Evolutionary conservation across 1,284 basidiomycete genomes (phyloP).

Genomic region (Trichosporon sp.): DNA sequence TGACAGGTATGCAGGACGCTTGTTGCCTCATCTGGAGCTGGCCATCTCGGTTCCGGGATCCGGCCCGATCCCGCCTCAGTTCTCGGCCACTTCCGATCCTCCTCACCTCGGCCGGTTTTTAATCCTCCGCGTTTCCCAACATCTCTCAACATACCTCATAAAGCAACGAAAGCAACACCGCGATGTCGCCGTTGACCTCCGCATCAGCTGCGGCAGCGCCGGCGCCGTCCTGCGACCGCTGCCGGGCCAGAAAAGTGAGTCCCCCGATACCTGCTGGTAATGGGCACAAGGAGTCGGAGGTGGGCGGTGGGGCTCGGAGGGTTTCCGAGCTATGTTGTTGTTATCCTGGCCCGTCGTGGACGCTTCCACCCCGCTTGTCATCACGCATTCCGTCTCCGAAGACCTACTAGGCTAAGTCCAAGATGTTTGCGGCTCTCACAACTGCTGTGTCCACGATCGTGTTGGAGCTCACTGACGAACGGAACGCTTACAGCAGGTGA

Average conservation of each 20-base stretch:
- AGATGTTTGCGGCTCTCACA: too few species aligned
- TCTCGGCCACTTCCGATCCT: neutral
- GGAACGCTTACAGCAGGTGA: neutral
- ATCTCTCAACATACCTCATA: neutral
- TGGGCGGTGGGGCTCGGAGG: neutral
- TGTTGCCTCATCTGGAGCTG: too few species aligned
- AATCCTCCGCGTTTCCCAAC: neutral
- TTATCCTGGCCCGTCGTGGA: too few species aligned
- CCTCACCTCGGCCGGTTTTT: neutral
- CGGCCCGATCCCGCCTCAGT: neutral
- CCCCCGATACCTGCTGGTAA: neutral
- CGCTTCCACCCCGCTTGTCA: too few species aligned
- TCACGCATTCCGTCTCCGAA: too few species aligned
- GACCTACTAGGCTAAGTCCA: too few species aligned
- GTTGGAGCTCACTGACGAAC: too few species aligned
- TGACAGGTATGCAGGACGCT: too few species aligned
- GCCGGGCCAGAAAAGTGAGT: neutral
- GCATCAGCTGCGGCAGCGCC: neutral
- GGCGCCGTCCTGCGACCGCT: conserved; percentile 10
- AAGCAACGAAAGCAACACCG: too few species aligned
- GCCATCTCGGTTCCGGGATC: neutral
- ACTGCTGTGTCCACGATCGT: too few species aligned
- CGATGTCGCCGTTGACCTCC: neutral
- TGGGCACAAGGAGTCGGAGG: neutral
- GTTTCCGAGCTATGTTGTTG: neutral